Base-by-base conservation (phyloP, 2,329 filamentous ascomycete species). In the Fusarium ambrosium region DNA sequence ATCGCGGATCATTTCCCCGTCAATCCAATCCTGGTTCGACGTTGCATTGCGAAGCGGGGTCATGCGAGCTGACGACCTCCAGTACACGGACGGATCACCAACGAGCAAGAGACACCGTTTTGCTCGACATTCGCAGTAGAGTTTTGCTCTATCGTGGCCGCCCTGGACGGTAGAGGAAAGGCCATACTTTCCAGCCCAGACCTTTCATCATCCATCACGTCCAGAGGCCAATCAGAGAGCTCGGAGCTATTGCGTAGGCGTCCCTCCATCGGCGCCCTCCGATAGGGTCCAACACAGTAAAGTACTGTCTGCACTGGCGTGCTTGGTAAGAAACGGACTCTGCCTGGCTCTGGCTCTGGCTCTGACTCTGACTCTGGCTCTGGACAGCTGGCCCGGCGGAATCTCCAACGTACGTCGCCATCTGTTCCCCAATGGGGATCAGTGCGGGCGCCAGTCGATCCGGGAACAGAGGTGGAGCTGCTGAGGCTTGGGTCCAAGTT, bases 1-100 rank as follows among this genome's bases (percentile, higher is more conserved):
- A 61, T 70, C 59, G 67, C 75, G 75, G 73, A 66, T 68, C 74
- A 66, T 66, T 72, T 70, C 74, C 71, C 71, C 71, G 71, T 62
- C 51, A 65, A 59, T 37, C 45, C 53, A 39, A 66, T 53, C 60
- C 20, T 62, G n/a, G 56, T 39, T 61, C 53, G 55, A 69, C 18
- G 70, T 71, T 77, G 74, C 74, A 76, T 77, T 43, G 65, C 27
- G 22, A 39, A 71, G 72, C 67, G 74, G 76, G 72, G 74, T 68
- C 39, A 48, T 56, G 66, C 62, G 51, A 68, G 64, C 71, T 74
- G 64, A 71, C 64, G 41, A 59, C 34, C 53, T 45, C 14, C 41
- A 45, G 20, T 45, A 37, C 63, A 37, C 36, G 48, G 74, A 70
- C 61, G 56, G 58, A 66, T 68, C 64, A 66, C 51, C 64, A 68